These are phyloP conservation scores for Toxicodendron radicans DNA, from an alignment of 345 rosid species.

Conservation along the genomic window DNA sequence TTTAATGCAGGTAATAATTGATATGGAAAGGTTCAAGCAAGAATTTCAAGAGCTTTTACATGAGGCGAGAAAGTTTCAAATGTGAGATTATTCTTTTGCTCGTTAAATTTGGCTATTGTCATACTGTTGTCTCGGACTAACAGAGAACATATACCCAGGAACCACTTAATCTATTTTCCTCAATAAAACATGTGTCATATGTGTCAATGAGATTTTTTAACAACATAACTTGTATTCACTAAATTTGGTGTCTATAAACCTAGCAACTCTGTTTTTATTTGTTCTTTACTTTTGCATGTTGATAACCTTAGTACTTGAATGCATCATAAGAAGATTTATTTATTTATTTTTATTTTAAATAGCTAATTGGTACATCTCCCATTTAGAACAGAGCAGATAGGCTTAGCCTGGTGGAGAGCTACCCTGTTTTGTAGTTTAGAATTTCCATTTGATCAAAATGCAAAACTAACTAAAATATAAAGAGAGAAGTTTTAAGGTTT, in stretches of 20 bases:
- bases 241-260: not conserved
- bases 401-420: slow-evolving; percentile 2
- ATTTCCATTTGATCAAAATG: not conserved
- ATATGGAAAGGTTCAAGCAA: slow-evolving; percentile 86
- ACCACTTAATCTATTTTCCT: not conserved
- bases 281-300: not conserved
- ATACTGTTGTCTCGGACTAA: not conserved
- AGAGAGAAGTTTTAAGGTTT: not conserved
- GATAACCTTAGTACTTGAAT: not conserved
- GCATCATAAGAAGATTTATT: not conserved
- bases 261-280: not conserved
- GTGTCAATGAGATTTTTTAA: not conserved
- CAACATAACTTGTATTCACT: not conserved
- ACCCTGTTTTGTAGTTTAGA: not conserved
- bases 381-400: not conserved
- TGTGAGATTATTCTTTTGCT: slow-evolving; percentile 35
- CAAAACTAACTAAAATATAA: not conserved
- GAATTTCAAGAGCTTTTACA: slow-evolving; percentile 46
- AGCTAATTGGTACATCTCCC: not conserved
- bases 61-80: slow-evolving; percentile 50
- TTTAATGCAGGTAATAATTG: slow-evolving; percentile 59
- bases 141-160: not conserved
- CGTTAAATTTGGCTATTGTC: slow-evolving; percentile 12
- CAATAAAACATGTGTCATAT: not conserved
- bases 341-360: not conserved